Evolutionary conservation across 2,329 filamentous ascomycete genomes (phyloP).

Genomic region (Huntiella bhutanensis): DNA sequence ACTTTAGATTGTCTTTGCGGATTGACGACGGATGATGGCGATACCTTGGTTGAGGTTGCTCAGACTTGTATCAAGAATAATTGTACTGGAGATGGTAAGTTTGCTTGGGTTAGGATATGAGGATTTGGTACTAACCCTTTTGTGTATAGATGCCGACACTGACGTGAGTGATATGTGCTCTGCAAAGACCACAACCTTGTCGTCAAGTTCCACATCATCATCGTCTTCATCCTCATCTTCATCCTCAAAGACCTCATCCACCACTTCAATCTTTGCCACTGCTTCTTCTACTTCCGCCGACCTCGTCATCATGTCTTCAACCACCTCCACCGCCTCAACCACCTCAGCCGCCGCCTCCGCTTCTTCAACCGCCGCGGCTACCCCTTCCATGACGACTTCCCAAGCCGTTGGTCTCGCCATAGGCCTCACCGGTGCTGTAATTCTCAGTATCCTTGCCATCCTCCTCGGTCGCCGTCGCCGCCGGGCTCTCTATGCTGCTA

Average conservation of each 20-base stretch:
- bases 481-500: conserved; percentile 19
- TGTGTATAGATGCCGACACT: conserved; percentile 1
- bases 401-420: conserved; percentile 41
- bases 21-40: conserved; percentile 1
- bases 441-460: conserved; percentile 29
- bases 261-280: conserved; percentile 7
- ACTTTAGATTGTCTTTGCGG: conserved; percentile 6
- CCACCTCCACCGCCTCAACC: conserved; percentile 12
- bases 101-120: too few relatives aligned
- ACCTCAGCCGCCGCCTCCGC: conserved; percentile 1
- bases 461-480: conserved; percentile 25
- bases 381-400: conserved; percentile 17
- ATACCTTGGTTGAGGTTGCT: conserved; percentile 1
- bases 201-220: too few relatives aligned
- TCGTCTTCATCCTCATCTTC: background rate
- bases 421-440: conserved; percentile 30
- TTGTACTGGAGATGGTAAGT: background rate
- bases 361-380: conserved; percentile 4
- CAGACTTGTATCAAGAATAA: conserved; percentile 6
- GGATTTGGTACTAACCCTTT: background rate
- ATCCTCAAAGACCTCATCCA: background rate
- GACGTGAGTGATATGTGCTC: conserved; percentile 1
- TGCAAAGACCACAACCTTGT: too few relatives aligned
- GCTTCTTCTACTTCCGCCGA: background rate
- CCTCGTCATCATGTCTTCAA: background rate